Evolutionary conservation across 73 alveolate species (phyloP).

Genomic region (Symbiodinium pilosum): DNA sequence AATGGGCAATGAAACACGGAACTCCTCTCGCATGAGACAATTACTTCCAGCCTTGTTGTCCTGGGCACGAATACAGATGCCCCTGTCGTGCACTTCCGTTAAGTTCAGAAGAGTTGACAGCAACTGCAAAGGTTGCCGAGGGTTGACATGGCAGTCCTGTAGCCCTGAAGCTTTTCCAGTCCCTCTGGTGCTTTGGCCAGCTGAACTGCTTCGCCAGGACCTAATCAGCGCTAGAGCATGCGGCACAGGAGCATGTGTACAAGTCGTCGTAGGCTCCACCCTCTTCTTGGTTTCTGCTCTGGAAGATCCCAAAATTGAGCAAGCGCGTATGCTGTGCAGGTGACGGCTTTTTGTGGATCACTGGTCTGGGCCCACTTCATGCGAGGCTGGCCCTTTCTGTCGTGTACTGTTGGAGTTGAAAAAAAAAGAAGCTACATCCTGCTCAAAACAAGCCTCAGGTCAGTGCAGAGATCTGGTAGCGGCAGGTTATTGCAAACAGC

Average conservation of each 20-base stretch:
- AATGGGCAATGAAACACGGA: background rate
- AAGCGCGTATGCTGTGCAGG: too few species aligned
- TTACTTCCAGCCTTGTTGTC: background rate
- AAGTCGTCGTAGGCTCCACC: background rate
- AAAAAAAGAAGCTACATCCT: too few species aligned
- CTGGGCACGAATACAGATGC: background rate
- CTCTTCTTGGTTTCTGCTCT: background rate
- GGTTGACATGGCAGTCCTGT: background rate
- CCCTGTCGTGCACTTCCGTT: background rate
- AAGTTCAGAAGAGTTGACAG: background rate
- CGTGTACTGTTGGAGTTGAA: too few species aligned
- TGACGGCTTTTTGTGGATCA: too few species aligned
- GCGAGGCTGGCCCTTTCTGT: too few species aligned
- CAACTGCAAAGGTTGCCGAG: background rate
- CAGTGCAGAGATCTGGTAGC: slow-evolving; percentile 36
- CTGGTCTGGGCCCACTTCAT: too few species aligned
- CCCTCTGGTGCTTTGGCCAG: slow-evolving; percentile 43
- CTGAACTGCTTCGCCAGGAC: slow-evolving; percentile 64
- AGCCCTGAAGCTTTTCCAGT: slow-evolving; percentile 46
- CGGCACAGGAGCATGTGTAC: too few species aligned
- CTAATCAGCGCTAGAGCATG: background rate
- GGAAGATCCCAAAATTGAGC: background rate
- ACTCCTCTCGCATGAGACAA: too few species aligned
- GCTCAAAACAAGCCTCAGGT: background rate
- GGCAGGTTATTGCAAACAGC: slow-evolving; percentile 50